Base-by-base conservation (phyloP, 2,329 filamentous ascomycete species). In the Tolypocladium album region DNA sequence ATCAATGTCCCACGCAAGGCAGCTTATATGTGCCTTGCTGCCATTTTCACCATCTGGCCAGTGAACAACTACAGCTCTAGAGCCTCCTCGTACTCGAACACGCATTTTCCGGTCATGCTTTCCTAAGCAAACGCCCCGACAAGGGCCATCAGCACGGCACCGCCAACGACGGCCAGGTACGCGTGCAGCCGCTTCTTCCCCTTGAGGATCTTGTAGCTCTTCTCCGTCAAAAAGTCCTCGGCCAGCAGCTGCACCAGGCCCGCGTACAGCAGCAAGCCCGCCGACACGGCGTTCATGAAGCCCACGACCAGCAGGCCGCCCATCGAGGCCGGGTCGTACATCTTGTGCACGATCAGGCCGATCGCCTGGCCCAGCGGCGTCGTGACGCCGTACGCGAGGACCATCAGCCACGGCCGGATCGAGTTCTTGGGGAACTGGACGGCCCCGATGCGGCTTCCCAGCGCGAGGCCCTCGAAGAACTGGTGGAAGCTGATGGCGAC, bases 311-410 rank as follows among this genome's bases (percentile, higher is more conserved):
- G 76, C 56, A 95, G 74, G 0, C 91, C 90, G 0, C 85, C 62
- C 64, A 65, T 65, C 83, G 68, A 90, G 82, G 67, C 88, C 1
- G 91, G 90, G 64, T 92, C 89, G 72, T 95, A 95, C 64, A 94
- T 76, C 42, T 85, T 86, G 72, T 94, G 89, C 24, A 93, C 81
- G 4, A 88, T 75, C 13, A 96, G 78, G 0, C 91, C 91, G 59
- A 95, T 89, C 1, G 89, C 90, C 70, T 95, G 90, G 11, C 91
- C 91, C 22, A 94, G 78, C 0, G 91, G 91, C 0, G 91, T 95
- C 1, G 88, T 91, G 61, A 82, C 79, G 24, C 88, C 88, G 67
- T 90, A 92, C 1, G 88, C 87, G 17, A 92, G 74, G 1, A 89
- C 88, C 88, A 92, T 91, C 11, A 91, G 78, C 88, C 88, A 95